phyloP scores from a whole-genome alignment of 495 filamentous ascomycete species.

The Talaromyces ruber region DNA sequence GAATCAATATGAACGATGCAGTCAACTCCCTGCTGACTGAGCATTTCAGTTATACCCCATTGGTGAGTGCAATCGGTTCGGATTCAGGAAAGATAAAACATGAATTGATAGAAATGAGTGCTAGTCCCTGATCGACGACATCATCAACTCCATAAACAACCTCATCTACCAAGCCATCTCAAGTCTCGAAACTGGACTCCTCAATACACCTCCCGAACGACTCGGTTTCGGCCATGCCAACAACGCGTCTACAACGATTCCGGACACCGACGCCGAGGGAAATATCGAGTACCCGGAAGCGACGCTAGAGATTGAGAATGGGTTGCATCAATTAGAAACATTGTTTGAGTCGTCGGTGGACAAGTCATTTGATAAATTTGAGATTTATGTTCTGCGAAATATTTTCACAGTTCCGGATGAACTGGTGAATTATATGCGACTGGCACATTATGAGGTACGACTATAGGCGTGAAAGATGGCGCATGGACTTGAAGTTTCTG shows the following conservation, averaged over 20 bases:
- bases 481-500: neutral
- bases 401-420: conserved; percentile 71
- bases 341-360: conserved; percentile 77
- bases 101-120: neutral
- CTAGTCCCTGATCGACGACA: conserved; percentile 89
- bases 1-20: conserved; percentile 33
- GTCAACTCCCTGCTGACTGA: conserved; percentile 79
- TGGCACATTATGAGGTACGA: conserved; percentile 78
- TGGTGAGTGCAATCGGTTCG: conserved; percentile 47
- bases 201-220: conserved; percentile 56
- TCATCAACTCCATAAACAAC: conserved; percentile 92
- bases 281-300: conserved; percentile 48
- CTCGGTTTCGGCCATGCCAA: conserved; percentile 60
- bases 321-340: conserved; percentile 87
- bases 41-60: conserved; percentile 88
- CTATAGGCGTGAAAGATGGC: neutral
- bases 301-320: conserved; percentile 76
- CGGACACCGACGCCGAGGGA: conserved; percentile 46
- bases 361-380: conserved; percentile 70
- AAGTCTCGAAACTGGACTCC: conserved; percentile 70
- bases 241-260: conserved; percentile 33
- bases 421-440: conserved; percentile 63
- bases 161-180: conserved; percentile 78
- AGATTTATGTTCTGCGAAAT: conserved; percentile 81
- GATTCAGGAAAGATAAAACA: neutral